Conservation (phyloP, 306 rosid species). For the Notholithocarpus densiflorus region DNA sequence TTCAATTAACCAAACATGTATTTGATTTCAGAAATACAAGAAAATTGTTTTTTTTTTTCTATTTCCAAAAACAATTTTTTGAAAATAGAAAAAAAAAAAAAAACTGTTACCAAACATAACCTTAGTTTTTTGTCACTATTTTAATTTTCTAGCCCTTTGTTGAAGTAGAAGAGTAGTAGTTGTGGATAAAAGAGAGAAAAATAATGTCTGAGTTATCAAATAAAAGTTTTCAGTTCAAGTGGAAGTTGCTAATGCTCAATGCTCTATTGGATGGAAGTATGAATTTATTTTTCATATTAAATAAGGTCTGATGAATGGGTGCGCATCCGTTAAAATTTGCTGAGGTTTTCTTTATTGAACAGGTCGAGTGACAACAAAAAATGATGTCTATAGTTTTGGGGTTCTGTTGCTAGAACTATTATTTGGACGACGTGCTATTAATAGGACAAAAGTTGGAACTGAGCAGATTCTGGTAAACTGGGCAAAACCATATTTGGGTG, state of each 20-base stretch:
- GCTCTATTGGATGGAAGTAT: not conserved
- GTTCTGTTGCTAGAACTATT: slow-evolving; percentile 79
- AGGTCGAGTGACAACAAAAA: slow-evolving; percentile 86
- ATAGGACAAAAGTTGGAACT: slow-evolving; percentile 48
- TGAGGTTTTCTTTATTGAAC: slow-evolving; percentile 7
- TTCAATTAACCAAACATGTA: too few relatives aligned
- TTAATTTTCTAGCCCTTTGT: not conserved
- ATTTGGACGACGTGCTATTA: slow-evolving; percentile 73
- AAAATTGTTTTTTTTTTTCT: too few relatives aligned
- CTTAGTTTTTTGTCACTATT: not conserved
- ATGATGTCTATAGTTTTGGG: slow-evolving; percentile 92
- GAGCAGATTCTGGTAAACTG: slow-evolving; percentile 85
- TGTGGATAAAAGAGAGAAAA: not conserved
- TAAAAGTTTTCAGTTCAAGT: not conserved
- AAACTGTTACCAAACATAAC: too few relatives aligned
- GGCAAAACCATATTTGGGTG: slow-evolving; percentile 80
- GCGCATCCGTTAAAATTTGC: not conserved
- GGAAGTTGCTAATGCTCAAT: not conserved
- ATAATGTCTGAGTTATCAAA: not conserved
- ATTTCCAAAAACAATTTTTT: too few relatives aligned
- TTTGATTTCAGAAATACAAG: too few relatives aligned
- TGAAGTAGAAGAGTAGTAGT: not conserved
- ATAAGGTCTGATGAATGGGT: too few relatives aligned
- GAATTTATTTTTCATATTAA: not conserved
- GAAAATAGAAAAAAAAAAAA: too few relatives aligned